Percentiles rank a stretch among this genome's conserved stretches.
Conservation (phyloP, 2,329 filamentous ascomycete species). For the Diaporthe citri region DNA sequence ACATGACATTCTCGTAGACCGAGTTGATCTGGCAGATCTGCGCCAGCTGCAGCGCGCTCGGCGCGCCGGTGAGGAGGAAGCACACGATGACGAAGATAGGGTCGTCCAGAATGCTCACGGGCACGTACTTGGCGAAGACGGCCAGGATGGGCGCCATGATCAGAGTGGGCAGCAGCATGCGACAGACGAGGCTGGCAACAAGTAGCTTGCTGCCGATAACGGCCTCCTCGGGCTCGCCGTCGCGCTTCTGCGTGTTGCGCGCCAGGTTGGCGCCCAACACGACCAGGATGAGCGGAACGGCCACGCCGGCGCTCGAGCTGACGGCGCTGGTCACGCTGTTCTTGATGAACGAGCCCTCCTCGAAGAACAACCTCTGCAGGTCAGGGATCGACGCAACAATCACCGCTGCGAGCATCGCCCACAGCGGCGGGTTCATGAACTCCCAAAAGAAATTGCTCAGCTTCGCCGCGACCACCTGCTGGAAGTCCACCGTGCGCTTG, state of each 20-base stretch:
- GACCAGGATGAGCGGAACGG: slow-evolving; percentile 94
- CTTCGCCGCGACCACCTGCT: slow-evolving; percentile 54
- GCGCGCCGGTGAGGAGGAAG: slow-evolving; percentile 94
- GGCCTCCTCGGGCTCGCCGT: slow-evolving; percentile 78
- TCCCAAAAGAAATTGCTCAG: slow-evolving; percentile 80
- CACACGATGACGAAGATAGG: slow-evolving; percentile 98
- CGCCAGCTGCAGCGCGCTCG: slow-evolving; percentile 91
- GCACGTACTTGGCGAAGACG: slow-evolving; percentile 88
- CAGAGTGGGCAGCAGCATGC: slow-evolving; percentile 92
- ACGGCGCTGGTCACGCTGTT: slow-evolving; percentile 94
- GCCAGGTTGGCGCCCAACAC: slow-evolving; percentile 96
- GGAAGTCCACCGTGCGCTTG: slow-evolving; percentile 50
- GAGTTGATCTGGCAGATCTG: slow-evolving; percentile 99
- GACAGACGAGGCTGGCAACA: slow-evolving; percentile 84
- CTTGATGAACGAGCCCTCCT: slow-evolving; percentile 87
- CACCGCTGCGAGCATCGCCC: slow-evolving; percentile 95
- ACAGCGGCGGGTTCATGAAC: slow-evolving; percentile 98
- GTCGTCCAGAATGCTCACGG: slow-evolving; percentile 94
- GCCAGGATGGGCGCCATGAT: slow-evolving; percentile 94
- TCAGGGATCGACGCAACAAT: slow-evolving; percentile 88
- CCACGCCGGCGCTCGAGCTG: slow-evolving; percentile 86
- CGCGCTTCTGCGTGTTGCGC: slow-evolving; percentile 84
- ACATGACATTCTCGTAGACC: slow-evolving; percentile 96
- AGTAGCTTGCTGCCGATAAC: slow-evolving; percentile 80
- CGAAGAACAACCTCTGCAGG: slow-evolving; percentile 89